phyloP scores from a whole-genome alignment of 2,329 filamentous ascomycete species.

The Xylaria sp. region DNA sequence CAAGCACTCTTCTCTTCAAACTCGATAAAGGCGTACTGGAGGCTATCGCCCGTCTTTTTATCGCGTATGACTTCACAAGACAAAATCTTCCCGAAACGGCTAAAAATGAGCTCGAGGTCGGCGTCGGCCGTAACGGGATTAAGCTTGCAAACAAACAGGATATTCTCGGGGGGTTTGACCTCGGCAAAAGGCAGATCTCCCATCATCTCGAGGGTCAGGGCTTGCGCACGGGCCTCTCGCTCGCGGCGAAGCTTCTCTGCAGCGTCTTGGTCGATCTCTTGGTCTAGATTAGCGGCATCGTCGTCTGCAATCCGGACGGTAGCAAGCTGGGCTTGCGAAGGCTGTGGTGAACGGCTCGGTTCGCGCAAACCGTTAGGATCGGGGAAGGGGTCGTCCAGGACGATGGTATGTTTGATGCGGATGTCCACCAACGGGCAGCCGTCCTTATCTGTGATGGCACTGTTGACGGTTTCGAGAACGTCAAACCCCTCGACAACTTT shows the following conservation, averaged over 20 bases:
- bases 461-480: slow-evolving; percentile 91
- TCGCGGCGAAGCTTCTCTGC: slow-evolving; percentile 84
- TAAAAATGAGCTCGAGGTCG: slow-evolving; percentile 95
- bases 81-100: slow-evolving; percentile 92
- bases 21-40: slow-evolving; percentile 98
- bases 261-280: slow-evolving; percentile 78
- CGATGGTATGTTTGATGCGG: slow-evolving; percentile 88
- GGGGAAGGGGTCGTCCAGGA: slow-evolving; percentile 91
- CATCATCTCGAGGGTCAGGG: slow-evolving; percentile 96
- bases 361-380: slow-evolving; percentile 82
- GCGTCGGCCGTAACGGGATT: slow-evolving; percentile 97
- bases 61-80: slow-evolving; percentile 97
- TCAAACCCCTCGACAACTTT: slow-evolving; percentile 97
- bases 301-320: slow-evolving; percentile 94
- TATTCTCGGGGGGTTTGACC: slow-evolving; percentile 95
- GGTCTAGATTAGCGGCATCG: slow-evolving; percentile 74
- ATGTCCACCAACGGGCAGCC: slow-evolving; percentile 94
- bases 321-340: slow-evolving; percentile 85
- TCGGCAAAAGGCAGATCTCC: slow-evolving; percentile 97
- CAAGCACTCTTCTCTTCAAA: slow-evolving; percentile 93
- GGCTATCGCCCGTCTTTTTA: slow-evolving; percentile 89
- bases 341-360: slow-evolving; percentile 81
- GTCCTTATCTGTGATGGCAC: slow-evolving; percentile 84
- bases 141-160: slow-evolving; percentile 97
- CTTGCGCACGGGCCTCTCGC: slow-evolving; percentile 91